phyloP scores from a whole-genome alignment of 2,329 filamentous ascomycete genomes.

The Penicillium sp. region DNA sequence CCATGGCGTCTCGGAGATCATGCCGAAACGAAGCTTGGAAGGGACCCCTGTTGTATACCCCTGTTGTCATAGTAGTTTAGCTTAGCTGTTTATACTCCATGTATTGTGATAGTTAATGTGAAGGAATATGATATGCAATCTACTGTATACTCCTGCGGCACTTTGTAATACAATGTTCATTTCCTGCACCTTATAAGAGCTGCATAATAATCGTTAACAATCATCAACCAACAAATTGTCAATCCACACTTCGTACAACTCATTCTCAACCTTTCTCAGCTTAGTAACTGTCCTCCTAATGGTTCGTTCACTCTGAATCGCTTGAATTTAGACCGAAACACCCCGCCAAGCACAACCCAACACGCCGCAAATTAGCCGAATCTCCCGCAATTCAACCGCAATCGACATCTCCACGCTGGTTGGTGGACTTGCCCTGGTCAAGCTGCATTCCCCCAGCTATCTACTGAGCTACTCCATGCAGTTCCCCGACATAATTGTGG shows the following conservation, averaged over 20 bases:
- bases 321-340: neutral
- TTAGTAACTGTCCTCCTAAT: too few relatives aligned
- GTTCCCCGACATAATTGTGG: neutral
- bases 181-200: too few relatives aligned
- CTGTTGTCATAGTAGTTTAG: neutral
- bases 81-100: neutral
- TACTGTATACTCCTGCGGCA: neutral
- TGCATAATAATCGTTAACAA: too few relatives aligned
- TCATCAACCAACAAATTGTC: too few relatives aligned
- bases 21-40: neutral
- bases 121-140: neutral
- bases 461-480: neutral
- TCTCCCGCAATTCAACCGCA: conserved; percentile 22
- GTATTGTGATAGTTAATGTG: neutral
- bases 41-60: neutral
- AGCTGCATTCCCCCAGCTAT: neutral
- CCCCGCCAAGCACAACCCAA: neutral
- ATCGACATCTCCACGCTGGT: conserved; percentile 14
- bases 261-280: too few relatives aligned
- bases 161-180: too few relatives aligned
- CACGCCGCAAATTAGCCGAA: conserved; percentile 25
- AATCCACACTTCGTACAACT: too few relatives aligned
- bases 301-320: too few relatives aligned
- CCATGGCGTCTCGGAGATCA: conserved; percentile 3
- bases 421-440: conserved; percentile 14